phyloP scores from a whole-genome alignment of 371 early-diverging fungal species.

The Fennellomyces sp. region DNA sequence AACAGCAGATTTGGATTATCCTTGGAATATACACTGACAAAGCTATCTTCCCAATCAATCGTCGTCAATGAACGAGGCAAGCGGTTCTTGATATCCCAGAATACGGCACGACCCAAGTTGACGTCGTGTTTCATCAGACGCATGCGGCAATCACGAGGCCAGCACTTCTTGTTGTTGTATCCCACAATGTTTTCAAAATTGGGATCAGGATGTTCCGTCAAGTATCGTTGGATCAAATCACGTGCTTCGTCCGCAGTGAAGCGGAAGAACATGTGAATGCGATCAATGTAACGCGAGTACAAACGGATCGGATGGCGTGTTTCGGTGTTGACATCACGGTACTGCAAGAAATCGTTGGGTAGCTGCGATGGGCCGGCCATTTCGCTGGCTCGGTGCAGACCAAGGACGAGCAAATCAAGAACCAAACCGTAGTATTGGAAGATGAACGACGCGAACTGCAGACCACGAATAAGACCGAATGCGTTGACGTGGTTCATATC shows the following conservation, averaged over 20 bases:
- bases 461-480: conserved; percentile 96
- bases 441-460: conserved; percentile 98
- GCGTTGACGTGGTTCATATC: conserved; percentile 99
- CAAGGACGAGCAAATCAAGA: conserved; percentile 94
- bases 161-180: conserved; percentile 96
- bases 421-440: conserved; percentile 98
- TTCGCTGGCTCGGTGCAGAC: conserved; percentile 94
- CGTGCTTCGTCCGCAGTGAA: conserved; percentile 93
- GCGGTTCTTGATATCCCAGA: conserved; percentile 98
- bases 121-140: conserved; percentile 99
- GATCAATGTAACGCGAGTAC: conserved; percentile 94
- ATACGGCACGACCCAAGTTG: conserved; percentile 78
- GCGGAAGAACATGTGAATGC: conserved; percentile 92
- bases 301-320: conserved; percentile 96
- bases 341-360: conserved; percentile 98
- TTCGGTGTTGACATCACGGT: conserved; percentile 90
- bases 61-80: conserved; percentile 96
- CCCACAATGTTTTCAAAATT: conserved; percentile 99
- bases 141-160: conserved; percentile 99
- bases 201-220: conserved; percentile 98
- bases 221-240: conserved; percentile 94
- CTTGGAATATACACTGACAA: conserved; percentile 94
- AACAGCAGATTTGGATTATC: conserved; percentile 98
- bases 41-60: conserved; percentile 97
- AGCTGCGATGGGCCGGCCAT: conserved; percentile 94